Conservation (phyloP, 768 basidiomycete species). For the Gloeopeniophorella convolvens region DNA sequence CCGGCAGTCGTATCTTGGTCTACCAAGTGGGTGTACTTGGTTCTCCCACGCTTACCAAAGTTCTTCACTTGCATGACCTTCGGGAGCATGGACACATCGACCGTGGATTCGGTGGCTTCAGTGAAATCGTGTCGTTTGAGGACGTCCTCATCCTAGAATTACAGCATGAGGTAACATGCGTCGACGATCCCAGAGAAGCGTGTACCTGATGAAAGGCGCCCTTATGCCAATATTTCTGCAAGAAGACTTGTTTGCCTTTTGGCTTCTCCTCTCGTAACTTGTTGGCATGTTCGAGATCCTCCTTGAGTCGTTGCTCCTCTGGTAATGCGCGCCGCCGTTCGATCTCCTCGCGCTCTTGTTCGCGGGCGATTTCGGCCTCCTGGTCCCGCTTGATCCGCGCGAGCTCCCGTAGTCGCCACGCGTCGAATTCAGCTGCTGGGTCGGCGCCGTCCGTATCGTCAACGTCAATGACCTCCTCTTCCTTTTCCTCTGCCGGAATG, state of each 20-base stretch:
- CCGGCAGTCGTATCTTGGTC: slow-evolving; percentile 84
- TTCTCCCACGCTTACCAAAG: slow-evolving; percentile 87
- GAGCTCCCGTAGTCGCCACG: slow-evolving; percentile 91
- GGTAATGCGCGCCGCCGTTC: slow-evolving; percentile 89
- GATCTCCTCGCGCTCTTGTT: slow-evolving; percentile 85
- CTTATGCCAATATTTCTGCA: slow-evolving; percentile 99
- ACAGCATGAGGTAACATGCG: slow-evolving; percentile 2
- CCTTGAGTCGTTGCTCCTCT: slow-evolving; percentile 86
- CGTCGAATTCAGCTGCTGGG: slow-evolving; percentile 86
- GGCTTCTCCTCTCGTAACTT: slow-evolving; percentile 82
- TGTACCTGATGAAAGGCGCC: slow-evolving; percentile 98
- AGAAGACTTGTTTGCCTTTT: slow-evolving; percentile 84
- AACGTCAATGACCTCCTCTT: slow-evolving; percentile 75
- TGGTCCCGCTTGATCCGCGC: slow-evolving; percentile 92
- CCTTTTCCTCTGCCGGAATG: slow-evolving; percentile 71
- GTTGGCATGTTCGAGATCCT: slow-evolving; percentile 84
- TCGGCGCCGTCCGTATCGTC: slow-evolving; percentile 95
- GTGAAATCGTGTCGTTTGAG: slow-evolving; percentile 80
- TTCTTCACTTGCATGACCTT: slow-evolving; percentile 96
- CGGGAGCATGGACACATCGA: slow-evolving; percentile 85
- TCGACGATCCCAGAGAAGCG: slow-evolving; percentile 19
- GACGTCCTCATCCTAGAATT: slow-evolving; percentile 75
- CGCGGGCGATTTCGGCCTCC: slow-evolving; percentile 74
- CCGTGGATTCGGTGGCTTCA: slow-evolving; percentile 79
- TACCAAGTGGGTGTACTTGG: slow-evolving; percentile 93